Evolutionary conservation across 2,329 filamentous ascomycete genomes (phyloP), one percentile per base, ranked within the genome.

Genomic region (Curvularia eragrostidis): DNA sequence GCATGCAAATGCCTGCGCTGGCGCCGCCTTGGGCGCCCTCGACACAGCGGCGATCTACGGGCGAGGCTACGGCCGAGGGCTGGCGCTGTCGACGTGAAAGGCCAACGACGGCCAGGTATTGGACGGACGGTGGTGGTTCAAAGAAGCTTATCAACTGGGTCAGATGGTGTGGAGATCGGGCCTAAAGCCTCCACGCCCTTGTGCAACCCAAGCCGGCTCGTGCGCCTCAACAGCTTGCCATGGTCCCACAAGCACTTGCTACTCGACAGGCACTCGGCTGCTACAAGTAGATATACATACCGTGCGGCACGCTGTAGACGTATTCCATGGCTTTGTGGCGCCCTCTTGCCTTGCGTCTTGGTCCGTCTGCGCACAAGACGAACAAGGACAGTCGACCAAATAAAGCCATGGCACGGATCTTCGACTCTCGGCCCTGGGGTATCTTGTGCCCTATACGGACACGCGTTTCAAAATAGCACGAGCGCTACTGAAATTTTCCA

Each of bases 131-230:
- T 48, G 41, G 61, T 59, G 60, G 65, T 69, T 63, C 56, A 65
- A 57, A 66, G 67, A 70, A 68, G 69, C 69, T 71, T 72, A 71
- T 71, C 68, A 67, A 54, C 55, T 58, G 56, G 54, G 56, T 58
- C 50, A 51, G 54, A 54, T 50, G 44, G 47, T 64, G 67, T 67
- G 61, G 67, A 58, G 64, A 62, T 60, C 50, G 51, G 52, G 52
- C 42, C 56, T 58, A 46, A 49, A 42, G 41, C 53, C 47, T 56
- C 52, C 52, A 54, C 48, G 58, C 50, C 54, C 48, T 53, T 39
- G 50, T 34, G 47, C 59, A 39, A 54, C 42, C 30, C 48, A 51
- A 26, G 15, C 34, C 54, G 61, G 61, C 54, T 55, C 48, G 56
- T 60, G 59, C 62, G 54, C 54, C 19, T 30, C 28, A 39, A 47